Percentiles rank a stretch among this genome's conserved stretches.
Conservation (phyloP, 2,329 filamentous ascomycete genomes). For the Ceratocystis smalleyi region DNA sequence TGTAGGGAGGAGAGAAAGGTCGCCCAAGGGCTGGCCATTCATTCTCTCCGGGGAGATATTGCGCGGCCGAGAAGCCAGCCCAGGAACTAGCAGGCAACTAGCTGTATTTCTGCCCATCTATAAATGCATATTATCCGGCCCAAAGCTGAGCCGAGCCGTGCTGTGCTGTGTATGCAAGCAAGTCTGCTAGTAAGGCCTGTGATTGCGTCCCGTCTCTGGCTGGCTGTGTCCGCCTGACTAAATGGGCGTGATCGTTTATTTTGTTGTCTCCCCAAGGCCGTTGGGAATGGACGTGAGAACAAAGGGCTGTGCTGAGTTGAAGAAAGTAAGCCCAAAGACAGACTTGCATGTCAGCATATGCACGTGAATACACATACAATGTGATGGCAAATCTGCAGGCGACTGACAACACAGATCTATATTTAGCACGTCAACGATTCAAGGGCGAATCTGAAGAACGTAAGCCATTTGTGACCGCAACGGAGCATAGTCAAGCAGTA, state of each 20-base stretch:
- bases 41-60: too few relatives aligned
- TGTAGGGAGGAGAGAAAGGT: too few relatives aligned
- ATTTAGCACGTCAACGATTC: background rate
- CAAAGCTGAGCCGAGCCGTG: background rate
- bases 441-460: background rate
- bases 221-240: background rate
- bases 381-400: background rate
- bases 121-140: too few relatives aligned
- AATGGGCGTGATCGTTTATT: background rate
- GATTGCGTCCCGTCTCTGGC: background rate
- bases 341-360: background rate
- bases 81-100: background rate
- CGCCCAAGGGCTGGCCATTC: too few relatives aligned
- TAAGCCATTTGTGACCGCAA: background rate
- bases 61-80: too few relatives aligned
- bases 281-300: background rate
- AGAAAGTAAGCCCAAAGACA: background rate
- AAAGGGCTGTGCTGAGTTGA: background rate
- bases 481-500: background rate
- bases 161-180: background rate
- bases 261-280: background rate
- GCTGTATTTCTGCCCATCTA: background rate
- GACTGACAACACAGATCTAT: background rate
- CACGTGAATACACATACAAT: background rate
- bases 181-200: background rate